Conservation (phyloP, 345 rosid genomes). For the Kandelia obovata region DNA sequence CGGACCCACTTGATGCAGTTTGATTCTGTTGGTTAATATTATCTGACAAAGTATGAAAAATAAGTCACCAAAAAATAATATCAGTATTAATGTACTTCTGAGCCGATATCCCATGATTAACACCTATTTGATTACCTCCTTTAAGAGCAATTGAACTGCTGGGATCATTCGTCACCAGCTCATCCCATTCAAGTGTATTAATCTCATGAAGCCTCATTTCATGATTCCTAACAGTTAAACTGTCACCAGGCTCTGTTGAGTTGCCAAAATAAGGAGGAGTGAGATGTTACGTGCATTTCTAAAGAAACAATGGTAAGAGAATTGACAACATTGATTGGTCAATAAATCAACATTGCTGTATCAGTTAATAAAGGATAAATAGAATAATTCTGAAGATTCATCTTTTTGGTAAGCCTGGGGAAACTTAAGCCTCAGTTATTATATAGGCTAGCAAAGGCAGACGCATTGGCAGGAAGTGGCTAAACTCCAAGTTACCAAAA, state of each 20-base stretch:
- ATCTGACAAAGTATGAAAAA: conserved; percentile 39
- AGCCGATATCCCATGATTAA: conserved; percentile 1
- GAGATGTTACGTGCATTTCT: conserved; percentile 8
- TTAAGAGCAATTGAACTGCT: conserved; percentile 28
- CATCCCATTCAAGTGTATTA: conserved; percentile 99
- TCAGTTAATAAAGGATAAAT: not conserved
- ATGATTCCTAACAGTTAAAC: conserved; percentile 43
- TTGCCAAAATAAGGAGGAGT: conserved; percentile 25
- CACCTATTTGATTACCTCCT: conserved; percentile 42
- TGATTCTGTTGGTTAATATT: conserved; percentile 43
- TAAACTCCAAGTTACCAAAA: not conserved
- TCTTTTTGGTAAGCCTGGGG: not conserved
- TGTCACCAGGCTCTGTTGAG: conserved; percentile 49
- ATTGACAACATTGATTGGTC: not conserved
- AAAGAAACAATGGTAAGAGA: not conserved
- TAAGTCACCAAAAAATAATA: conserved; percentile 3
- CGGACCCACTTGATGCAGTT: conserved; percentile 25
- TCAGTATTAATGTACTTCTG: conserved; percentile 3
- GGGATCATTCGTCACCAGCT: conserved; percentile 56
- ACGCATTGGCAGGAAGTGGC: not conserved
- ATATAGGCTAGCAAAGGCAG: not conserved
- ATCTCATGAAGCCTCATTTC: conserved; percentile 78
- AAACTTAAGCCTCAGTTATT: conserved; percentile 1
- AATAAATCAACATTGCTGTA: not conserved
- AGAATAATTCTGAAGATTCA: not conserved